These are phyloP conservation scores for Candida glucosophila DNA, from an alignment of 1,139 yeast species.

Conservation along the genomic window DNA sequence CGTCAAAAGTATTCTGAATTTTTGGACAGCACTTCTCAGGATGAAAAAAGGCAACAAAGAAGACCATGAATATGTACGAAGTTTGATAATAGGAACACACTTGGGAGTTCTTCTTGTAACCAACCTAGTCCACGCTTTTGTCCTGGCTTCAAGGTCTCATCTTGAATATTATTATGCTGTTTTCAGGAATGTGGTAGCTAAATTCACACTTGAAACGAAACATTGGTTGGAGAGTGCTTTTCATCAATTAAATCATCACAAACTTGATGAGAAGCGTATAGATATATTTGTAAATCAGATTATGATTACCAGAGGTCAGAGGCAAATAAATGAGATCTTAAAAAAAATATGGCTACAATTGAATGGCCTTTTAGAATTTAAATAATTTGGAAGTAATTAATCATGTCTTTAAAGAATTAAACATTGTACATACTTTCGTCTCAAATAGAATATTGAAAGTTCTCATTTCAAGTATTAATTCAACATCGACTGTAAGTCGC, in stretches of 20 bases:
- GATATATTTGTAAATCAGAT: conserved; percentile 45
- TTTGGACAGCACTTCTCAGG: conserved; percentile 54
- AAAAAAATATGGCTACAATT: conserved; percentile 57
- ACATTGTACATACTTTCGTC: conserved; percentile 1
- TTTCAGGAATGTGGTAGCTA: conserved; percentile 44
- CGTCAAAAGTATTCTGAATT: conserved; percentile 50
- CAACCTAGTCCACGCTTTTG: conserved; percentile 24
- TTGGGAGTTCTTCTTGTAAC: conserved; percentile 30
- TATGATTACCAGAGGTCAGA: conserved; percentile 54
- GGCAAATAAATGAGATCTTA: conserved; percentile 48
- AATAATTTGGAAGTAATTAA: conserved; percentile 4
- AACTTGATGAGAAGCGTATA: conserved; percentile 14
- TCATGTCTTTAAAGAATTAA: neutral
- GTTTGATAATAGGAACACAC: conserved; percentile 23
- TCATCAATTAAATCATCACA: conserved; percentile 15
- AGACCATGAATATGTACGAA: conserved; percentile 33
- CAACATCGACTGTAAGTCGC: conserved; percentile 31
- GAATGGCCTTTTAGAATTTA: conserved; percentile 43
- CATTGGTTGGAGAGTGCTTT: conserved; percentile 36
- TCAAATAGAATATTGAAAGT: conserved; percentile 1
- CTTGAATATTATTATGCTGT: conserved; percentile 50
- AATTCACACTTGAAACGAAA: conserved; percentile 40
- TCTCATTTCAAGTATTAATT: conserved; percentile 1
- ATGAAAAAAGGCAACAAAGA: conserved; percentile 43
- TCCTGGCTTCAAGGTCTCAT: conserved; percentile 51